A percentile compares a stretch with the other conserved stretches of the same genome.
These are phyloP conservation scores for Chenopodium album DNA, from an alignment of 148 eudicot genomes.

Conservation along the genomic window DNA sequence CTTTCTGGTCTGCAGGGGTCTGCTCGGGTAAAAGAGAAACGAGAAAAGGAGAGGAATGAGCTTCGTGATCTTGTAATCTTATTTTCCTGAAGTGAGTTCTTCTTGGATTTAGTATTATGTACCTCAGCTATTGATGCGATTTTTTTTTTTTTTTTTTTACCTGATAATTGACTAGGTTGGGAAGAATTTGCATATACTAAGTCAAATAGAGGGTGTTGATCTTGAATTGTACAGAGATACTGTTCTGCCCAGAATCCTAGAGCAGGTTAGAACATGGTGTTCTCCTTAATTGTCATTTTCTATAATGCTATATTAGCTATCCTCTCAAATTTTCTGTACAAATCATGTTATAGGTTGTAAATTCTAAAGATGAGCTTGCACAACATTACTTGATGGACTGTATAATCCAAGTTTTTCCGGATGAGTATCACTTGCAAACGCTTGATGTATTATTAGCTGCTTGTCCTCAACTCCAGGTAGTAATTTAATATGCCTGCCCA, in stretches of 20 bases:
- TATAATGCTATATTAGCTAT: not conserved
- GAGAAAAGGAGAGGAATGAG: constrained; percentile 92
- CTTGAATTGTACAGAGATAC: constrained; percentile 86
- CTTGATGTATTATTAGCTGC: constrained; percentile 87
- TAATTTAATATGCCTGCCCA: not conserved
- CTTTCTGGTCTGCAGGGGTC: constrained; percentile 99
- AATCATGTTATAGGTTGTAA: constrained; percentile 60
- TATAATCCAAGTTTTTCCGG: constrained; percentile 97
- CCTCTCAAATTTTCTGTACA: not conserved
- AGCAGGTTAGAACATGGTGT: constrained; percentile 60
- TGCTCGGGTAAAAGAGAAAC: constrained; percentile 68
- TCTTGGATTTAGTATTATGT: constrained; percentile 19
- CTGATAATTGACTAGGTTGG: constrained; percentile 66
- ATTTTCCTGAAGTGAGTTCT: constrained; percentile 38
- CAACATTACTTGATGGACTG: constrained; percentile 97
- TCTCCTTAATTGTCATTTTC: not conserved
- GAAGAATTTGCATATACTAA: constrained; percentile 93
- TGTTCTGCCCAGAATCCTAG: constrained; percentile 92
- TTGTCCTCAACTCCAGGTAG: constrained; percentile 95
- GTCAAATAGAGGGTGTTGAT: constrained; percentile 97
- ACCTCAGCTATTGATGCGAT: constrained; percentile 12
- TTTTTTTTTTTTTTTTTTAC: constrained; percentile 23
- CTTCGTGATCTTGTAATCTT: constrained; percentile 92
- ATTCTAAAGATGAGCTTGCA: constrained; percentile 91
- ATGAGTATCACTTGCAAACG: constrained; percentile 98